Evolutionary conservation across 1,139 yeast genomes (phyloP).

Genomic region (Zygoascus meyerae): DNA sequence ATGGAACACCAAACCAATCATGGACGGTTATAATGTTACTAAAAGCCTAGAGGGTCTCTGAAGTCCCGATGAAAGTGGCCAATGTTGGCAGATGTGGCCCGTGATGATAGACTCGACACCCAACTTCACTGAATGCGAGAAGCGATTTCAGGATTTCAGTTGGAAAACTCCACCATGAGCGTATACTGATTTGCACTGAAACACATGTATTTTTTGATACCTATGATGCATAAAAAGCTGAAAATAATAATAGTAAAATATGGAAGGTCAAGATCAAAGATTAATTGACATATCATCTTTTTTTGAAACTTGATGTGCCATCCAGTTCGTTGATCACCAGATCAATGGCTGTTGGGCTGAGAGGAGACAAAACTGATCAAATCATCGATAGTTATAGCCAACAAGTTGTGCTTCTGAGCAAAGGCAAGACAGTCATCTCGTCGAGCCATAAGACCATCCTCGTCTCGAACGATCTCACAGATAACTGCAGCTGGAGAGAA

Average conservation of each 20-base stretch:
- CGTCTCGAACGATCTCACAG: constrained; percentile 89
- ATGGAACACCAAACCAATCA: no score
- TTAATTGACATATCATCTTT: not conserved
- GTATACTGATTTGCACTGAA: no score
- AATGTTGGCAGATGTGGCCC: no score
- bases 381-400: constrained; percentile 76
- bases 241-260: constrained; percentile 1
- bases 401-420: constrained; percentile 55
- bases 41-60: no score
- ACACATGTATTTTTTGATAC: no score
- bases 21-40: no score
- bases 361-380: constrained; percentile 49
- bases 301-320: no score
- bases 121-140: no score
- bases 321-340: no score
- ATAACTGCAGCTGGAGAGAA: constrained; percentile 85
- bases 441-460: constrained; percentile 95
- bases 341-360: constrained; percentile 2
- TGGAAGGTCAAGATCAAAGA: not conserved
- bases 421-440: constrained; percentile 77
- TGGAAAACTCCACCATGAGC: no score
- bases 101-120: no score
- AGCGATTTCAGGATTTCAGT: no score
- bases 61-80: not conserved
- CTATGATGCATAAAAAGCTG: not conserved